phyloP scores from a whole-genome alignment of 2,329 filamentous ascomycete species.

The Didymellaceae sp. region DNA sequence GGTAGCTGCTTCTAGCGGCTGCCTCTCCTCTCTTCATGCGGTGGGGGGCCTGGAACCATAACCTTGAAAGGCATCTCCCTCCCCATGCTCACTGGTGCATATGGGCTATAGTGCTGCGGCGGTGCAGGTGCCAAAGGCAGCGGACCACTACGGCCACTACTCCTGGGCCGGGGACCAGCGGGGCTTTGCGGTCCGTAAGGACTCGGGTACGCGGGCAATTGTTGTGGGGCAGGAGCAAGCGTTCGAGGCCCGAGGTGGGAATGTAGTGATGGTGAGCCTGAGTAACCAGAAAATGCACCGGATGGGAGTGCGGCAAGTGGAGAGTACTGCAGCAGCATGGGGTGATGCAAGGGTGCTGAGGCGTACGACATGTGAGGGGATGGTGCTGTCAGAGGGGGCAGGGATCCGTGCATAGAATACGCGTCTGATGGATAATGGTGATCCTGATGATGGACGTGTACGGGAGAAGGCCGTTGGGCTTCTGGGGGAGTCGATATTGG shows the following conservation, averaged over 20 bases:
- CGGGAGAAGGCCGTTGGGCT: conserved; percentile 25
- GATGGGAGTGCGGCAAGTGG: conserved; percentile 37
- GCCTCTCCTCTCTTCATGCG: conserved; percentile 29
- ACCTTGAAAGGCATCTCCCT: conserved; percentile 42
- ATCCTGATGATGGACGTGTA: conserved; percentile 23
- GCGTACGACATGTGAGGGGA: conserved; percentile 31
- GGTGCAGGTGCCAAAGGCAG: conserved; percentile 42
- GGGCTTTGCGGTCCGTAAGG: conserved; percentile 39
- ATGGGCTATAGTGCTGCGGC: conserved; percentile 35
- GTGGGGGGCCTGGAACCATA: conserved; percentile 38
- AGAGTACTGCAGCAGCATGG: conserved; percentile 36
- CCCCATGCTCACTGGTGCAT: conserved; percentile 27
- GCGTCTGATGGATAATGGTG: conserved; percentile 29
- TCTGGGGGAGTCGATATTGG: conserved; percentile 27
- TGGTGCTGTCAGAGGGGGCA: conserved; percentile 27
- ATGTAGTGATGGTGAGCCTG: conserved; percentile 22
- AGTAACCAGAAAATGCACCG: conserved; percentile 24
- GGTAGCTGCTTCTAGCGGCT: conserved; percentile 36
- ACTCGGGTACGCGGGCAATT: conserved; percentile 34
- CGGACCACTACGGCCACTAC: conserved; percentile 33
- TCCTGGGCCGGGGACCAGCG: conserved; percentile 29
- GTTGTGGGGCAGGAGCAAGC: conserved; percentile 37
- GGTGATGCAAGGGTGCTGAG: conserved; percentile 28
- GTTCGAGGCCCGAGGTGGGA: conserved; percentile 27
- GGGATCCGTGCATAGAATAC: conserved; percentile 23